Evolutionary conservation across 2,329 filamentous ascomycete species (phyloP).

Genomic region (Tolypocladium capitatum): DNA sequence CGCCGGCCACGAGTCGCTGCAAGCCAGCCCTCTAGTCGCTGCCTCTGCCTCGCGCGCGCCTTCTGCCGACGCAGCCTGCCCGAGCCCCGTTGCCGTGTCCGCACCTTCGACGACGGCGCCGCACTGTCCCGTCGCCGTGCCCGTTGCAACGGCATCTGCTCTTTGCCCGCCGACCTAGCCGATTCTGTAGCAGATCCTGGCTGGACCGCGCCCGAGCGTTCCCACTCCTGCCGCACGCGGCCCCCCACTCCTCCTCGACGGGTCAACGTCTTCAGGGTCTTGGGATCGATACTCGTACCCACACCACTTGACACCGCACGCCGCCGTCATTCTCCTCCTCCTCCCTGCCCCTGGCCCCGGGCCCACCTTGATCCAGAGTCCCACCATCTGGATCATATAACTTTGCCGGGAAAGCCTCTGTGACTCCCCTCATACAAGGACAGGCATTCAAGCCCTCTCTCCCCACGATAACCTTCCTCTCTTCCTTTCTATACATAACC

Average conservation of each 20-base stretch:
- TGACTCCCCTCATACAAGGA: not conserved
- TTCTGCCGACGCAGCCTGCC: not conserved
- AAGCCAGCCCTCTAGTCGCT: not conserved
- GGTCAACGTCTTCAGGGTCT: constrained; percentile 1
- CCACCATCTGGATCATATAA: constrained; percentile 4
- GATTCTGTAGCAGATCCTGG: constrained; percentile 9
- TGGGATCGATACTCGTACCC: not conserved
- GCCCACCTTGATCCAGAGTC: constrained; percentile 4
- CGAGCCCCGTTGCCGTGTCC: not conserved
- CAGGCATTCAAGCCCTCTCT: not conserved
- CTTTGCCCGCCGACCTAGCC: constrained; percentile 6
- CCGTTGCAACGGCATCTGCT: constrained; percentile 5
- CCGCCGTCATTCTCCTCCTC: constrained; percentile 1
- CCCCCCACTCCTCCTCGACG: constrained; percentile 1
- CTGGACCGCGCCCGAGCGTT: constrained; percentile 7
- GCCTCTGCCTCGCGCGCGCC: not conserved
- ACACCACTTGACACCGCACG: constrained; percentile 5
- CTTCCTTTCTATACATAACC: constrained; percentile 1
- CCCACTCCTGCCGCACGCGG: constrained; percentile 4
- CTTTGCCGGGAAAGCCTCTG: constrained; percentile 2
- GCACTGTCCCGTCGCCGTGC: constrained; percentile 4
- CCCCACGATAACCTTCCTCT: not conserved
- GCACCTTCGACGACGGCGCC: not conserved
- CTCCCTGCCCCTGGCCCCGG: constrained; percentile 5
- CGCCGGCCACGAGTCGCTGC: not conserved